These are phyloP conservation scores for Colletotrichum viniferum DNA, from an alignment of 2,329 filamentous ascomycete species.

Conservation along the genomic window DNA sequence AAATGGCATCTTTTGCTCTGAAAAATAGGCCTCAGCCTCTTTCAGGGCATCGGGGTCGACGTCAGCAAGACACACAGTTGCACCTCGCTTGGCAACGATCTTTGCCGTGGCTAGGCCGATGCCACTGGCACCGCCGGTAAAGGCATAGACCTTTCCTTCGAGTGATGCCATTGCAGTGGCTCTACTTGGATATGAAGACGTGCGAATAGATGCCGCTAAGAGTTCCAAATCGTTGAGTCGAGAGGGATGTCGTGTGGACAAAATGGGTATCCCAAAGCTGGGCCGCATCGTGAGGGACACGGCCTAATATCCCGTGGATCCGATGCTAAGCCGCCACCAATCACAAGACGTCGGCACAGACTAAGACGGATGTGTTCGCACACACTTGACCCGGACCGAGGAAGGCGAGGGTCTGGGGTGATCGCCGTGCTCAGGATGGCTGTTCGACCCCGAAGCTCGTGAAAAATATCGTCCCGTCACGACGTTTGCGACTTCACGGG, in stretches of 20 bases:
- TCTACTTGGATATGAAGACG: not conserved
- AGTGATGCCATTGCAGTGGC: constrained; percentile 28
- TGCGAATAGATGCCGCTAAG: not conserved
- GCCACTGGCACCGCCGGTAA: constrained; percentile 38
- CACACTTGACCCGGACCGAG: constrained; percentile 15
- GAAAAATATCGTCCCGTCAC: not conserved
- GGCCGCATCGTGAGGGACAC: not conserved
- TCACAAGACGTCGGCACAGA: not conserved
- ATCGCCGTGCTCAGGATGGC: not conserved
- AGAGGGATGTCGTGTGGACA: not conserved
- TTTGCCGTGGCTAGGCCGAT: constrained; percentile 46
- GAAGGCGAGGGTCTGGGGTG: not conserved
- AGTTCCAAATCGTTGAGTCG: not conserved
- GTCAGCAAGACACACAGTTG: constrained; percentile 41
- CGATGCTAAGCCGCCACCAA: not conserved
- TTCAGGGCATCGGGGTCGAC: constrained; percentile 36
- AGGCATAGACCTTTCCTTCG: constrained; percentile 33
- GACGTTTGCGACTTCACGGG: not conserved
- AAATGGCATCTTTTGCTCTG: constrained; percentile 2
- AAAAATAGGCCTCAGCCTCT: constrained; percentile 34
- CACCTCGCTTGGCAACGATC: constrained; percentile 39
- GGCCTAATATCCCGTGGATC: not conserved
- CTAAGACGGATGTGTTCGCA: not conserved
- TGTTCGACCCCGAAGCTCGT: not conserved
- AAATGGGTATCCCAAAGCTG: not conserved